Percentiles rank a stretch among this genome's conserved stretches.
Conservation (phyloP, 2,329 filamentous ascomycete species). For the Calonectria ilicicola region DNA sequence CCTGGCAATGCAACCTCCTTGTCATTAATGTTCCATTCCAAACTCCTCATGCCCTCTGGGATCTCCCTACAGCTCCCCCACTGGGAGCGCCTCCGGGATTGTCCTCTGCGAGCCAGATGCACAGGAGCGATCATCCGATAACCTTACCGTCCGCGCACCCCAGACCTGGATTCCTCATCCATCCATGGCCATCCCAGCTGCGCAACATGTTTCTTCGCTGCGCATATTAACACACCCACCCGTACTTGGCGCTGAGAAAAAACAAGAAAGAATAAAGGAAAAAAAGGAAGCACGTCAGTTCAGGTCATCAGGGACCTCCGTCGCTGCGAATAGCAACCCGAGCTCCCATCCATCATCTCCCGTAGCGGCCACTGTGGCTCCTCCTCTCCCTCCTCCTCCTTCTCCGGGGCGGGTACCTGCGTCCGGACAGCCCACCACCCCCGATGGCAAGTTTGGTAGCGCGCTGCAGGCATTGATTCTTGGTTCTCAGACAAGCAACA, state of each 20-base stretch:
- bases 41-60: not conserved
- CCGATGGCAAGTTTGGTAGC: too few relatives aligned
- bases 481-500: too few relatives aligned
- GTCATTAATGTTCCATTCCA: not conserved
- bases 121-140: slow-evolving; percentile 12
- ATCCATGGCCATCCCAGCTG: not conserved
- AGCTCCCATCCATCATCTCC: not conserved
- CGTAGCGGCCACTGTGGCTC: too few relatives aligned
- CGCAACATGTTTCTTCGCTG: not conserved
- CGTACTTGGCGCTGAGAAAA: not conserved
- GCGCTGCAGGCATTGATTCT: not conserved
- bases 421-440: slow-evolving; percentile 4
- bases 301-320: not conserved
- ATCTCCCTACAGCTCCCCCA: not conserved
- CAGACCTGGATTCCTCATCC: too few relatives aligned
- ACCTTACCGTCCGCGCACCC: slow-evolving; percentile 2
- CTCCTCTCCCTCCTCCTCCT: too few relatives aligned
- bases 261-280: not conserved
- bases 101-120: too few relatives aligned
- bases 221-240: slow-evolving; percentile 1
- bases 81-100: not conserved
- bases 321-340: not conserved
- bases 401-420: slow-evolving; percentile 6
- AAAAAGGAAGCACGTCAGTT: not conserved
- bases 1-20: not conserved